Evolutionary conservation across 164 flowering plant species (phyloP).

Genomic region (Vitis labrusca): DNA sequence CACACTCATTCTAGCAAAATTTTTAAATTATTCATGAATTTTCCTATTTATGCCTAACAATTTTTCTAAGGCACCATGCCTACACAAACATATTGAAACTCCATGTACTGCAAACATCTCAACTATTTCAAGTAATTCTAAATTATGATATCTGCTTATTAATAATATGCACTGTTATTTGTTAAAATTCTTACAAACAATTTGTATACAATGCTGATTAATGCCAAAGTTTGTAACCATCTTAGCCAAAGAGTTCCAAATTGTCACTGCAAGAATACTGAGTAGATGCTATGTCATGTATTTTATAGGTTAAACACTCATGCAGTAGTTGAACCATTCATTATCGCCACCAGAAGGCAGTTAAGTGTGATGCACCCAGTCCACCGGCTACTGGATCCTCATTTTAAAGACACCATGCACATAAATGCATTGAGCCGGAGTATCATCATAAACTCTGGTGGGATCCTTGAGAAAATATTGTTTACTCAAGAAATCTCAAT

Average conservation of each 20-base stretch:
- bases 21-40: background rate
- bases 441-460: slow-evolving; percentile 51
- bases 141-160: too few species aligned
- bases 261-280: too few species aligned
- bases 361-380: slow-evolving; percentile 76
- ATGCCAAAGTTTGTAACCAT: too few species aligned
- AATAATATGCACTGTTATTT: too few species aligned
- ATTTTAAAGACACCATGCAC: slow-evolving; percentile 72
- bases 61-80: background rate
- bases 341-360: slow-evolving; percentile 70
- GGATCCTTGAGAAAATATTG: slow-evolving; percentile 53
- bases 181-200: too few species aligned
- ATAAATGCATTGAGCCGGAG: slow-evolving; percentile 61
- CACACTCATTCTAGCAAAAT: background rate
- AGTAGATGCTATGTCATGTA: background rate
- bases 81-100: too few species aligned
- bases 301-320: slow-evolving; percentile 61
- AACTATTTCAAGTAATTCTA: too few species aligned
- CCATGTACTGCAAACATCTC: too few species aligned
- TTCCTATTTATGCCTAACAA: background rate
- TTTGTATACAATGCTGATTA: too few species aligned
- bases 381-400: slow-evolving; percentile 58
- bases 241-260: too few species aligned
- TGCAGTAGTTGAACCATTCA: slow-evolving; percentile 62
- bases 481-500: slow-evolving; percentile 44